phyloP scores from a whole-genome alignment of 345 rosid genomes.

The Fremontodendron californicum region DNA sequence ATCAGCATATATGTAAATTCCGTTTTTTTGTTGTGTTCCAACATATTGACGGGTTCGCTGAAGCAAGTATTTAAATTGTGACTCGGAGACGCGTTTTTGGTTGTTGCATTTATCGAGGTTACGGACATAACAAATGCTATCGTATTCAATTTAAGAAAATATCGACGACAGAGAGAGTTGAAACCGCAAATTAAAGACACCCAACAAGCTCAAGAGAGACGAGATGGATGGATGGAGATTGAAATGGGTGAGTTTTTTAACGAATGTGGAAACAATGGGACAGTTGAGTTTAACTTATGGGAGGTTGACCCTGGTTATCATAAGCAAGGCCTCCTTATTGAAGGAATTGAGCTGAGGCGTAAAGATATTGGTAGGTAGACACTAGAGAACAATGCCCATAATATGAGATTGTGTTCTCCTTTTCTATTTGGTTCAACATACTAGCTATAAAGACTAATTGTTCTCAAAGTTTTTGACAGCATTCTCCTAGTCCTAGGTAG shows the following conservation, averaged over 20 bases:
- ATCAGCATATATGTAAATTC: background rate
- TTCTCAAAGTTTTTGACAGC: too few species aligned
- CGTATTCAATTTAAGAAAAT: too few species aligned
- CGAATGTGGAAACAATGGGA: slow-evolving; percentile 26
- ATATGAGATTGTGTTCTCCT: background rate
- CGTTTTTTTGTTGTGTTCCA: background rate
- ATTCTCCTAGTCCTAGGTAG: too few species aligned
- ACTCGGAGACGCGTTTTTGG: too few species aligned
- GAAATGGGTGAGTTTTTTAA: slow-evolving; percentile 37
- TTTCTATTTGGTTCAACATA: background rate
- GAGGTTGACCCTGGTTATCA: background rate
- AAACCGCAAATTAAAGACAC: too few species aligned
- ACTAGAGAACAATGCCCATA: background rate
- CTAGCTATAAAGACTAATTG: too few species aligned
- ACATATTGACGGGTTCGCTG: slow-evolving; percentile 11
- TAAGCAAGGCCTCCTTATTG: slow-evolving; percentile 27
- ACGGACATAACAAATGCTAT: too few species aligned
- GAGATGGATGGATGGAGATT: slow-evolving; percentile 40
- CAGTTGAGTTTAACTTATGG: slow-evolving; percentile 17
- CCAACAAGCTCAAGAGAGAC: slow-evolving; percentile 9
- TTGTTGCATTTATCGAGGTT: too few species aligned
- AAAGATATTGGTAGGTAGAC: background rate
- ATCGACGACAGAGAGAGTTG: too few species aligned
- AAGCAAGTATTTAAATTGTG: too few species aligned
- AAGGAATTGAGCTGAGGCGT: slow-evolving; percentile 47